Base-by-base conservation (phyloP, 2,329 filamentous ascomycete genomes). In the Epichloe sylvatica region DNA sequence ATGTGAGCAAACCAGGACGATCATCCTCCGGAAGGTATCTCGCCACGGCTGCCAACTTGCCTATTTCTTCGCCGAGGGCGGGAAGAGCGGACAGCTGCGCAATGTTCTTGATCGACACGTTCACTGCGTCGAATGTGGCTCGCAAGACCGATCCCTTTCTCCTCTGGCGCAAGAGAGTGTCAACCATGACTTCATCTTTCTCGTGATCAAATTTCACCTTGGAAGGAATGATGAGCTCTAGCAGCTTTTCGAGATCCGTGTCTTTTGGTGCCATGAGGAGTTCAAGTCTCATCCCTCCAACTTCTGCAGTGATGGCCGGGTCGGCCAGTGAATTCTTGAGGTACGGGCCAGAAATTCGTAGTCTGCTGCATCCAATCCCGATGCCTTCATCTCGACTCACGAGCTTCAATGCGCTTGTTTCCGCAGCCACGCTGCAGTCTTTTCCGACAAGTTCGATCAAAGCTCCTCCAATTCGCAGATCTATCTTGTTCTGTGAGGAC, bases 1-100 rank as follows among this genome's bases (percentile, higher is more conserved):
- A 71, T 0, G 83, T 89, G 37, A 98, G 71, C 19, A 97, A 71
- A 0, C 92, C 92, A 2, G 92, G 92, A 2, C 90, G 79, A 58
- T 98, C 91, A 64, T 98, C 92, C 57, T 98, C 91, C 0, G 92
- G 91, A 2, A 98, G 74, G 62, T 97, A 97, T 62, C 96, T 97
- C 6, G 91, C 79, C 25, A 98, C 88, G 0, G 82, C 90, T 0
- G 89, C 86, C 5, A 98, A 72, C 56, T 85, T 87, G 5, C 83
- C 76, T 45, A 97, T 64, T 59, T 98, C 92, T 54, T 86, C 82
- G 0, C 78, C 83, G 8, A 98, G 74, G 11, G 76, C 75, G 7
- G 83, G 78, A 13, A 98, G 71, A 40, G 78, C 77, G 9, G 77
- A 71, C 15, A 95, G 68, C 55, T 84, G 79, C 11, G 77, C 70